These are phyloP conservation scores for Blastobotrys apis DNA, from an alignment of 1,139 yeast genomes.

Conservation along the genomic window DNA sequence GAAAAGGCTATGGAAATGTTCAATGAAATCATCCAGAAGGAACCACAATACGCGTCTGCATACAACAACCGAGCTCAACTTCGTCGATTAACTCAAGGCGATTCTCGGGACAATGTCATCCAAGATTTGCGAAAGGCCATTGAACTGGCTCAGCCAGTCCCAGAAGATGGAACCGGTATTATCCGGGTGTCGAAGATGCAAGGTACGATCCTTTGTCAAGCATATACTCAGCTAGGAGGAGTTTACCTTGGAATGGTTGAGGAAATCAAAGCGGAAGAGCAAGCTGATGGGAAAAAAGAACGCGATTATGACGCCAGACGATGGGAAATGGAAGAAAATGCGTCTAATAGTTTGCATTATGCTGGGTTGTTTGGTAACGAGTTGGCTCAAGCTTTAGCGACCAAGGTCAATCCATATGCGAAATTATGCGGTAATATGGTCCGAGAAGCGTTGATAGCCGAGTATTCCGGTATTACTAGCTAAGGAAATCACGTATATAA, in stretches of 20 bases:
- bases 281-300: too few relatives aligned
- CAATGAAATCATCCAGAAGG: slow-evolving; percentile 20
- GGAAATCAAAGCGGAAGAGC: slow-evolving; percentile 5
- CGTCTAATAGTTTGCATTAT: slow-evolving; percentile 27
- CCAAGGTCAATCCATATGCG: slow-evolving; percentile 34
- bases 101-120: slow-evolving; percentile 2
- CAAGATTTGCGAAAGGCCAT: slow-evolving; percentile 28
- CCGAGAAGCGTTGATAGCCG: slow-evolving; percentile 14
- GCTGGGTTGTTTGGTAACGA: slow-evolving; percentile 34
- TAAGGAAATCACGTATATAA: too few relatives aligned
- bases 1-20: slow-evolving; percentile 22
- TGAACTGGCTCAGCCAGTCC: slow-evolving; percentile 25
- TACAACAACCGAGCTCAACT: slow-evolving; percentile 36
- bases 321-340: slow-evolving; percentile 32
- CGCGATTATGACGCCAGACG: slow-evolving; percentile 3
- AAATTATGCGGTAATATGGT: slow-evolving; percentile 36
- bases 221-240: slow-evolving; percentile 32
- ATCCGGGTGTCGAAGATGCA: slow-evolving; percentile 30
- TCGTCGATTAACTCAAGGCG: slow-evolving; percentile 15
- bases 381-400: slow-evolving; percentile 28
- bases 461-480: neutral
- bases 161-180: neutral
- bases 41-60: slow-evolving; percentile 34
- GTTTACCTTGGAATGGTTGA: slow-evolving; percentile 23
- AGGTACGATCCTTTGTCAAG: slow-evolving; percentile 31